Conservation (phyloP, 148 eudicot species). For the Arctostaphylos glauca region DNA sequence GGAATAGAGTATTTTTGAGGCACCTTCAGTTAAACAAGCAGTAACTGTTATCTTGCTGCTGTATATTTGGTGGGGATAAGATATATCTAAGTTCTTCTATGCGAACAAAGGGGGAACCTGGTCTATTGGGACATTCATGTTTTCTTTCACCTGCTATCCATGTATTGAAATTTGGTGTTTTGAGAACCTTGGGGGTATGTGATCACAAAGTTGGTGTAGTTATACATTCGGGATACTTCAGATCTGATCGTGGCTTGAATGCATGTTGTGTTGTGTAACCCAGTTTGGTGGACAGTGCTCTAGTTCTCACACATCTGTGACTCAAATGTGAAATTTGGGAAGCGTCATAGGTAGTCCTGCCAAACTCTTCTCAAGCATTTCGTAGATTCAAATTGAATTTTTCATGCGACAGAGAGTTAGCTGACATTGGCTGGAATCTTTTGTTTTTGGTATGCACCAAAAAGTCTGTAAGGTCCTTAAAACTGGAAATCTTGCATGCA, state of each 20-base stretch:
- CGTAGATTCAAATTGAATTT: background rate
- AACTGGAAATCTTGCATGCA: background rate
- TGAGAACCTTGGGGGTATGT: too few species aligned
- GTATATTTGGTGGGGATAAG: background rate
- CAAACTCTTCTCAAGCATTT: background rate
- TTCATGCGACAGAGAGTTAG: background rate
- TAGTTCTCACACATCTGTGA: background rate
- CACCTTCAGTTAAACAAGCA: background rate
- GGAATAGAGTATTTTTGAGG: background rate
- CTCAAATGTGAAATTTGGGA: background rate
- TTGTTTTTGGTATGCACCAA: background rate
- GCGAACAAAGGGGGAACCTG: background rate
- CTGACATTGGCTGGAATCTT: background rate
- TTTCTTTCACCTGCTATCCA: background rate
- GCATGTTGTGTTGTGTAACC: background rate
- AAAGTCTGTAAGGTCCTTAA: background rate
- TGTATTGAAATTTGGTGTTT: background rate
- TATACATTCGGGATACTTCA: too few species aligned
- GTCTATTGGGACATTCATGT: background rate
- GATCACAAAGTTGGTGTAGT: background rate
- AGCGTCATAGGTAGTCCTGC: background rate
- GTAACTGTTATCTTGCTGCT: background rate
- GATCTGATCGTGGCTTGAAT: too few species aligned
- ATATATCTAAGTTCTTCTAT: background rate
- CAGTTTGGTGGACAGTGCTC: conserved; percentile 1